Percentiles rank a stretch among this genome's conserved stretches.
phyloP scores from a whole-genome alignment of 2,329 filamentous ascomycete species.

The Lachnellula cervina region DNA sequence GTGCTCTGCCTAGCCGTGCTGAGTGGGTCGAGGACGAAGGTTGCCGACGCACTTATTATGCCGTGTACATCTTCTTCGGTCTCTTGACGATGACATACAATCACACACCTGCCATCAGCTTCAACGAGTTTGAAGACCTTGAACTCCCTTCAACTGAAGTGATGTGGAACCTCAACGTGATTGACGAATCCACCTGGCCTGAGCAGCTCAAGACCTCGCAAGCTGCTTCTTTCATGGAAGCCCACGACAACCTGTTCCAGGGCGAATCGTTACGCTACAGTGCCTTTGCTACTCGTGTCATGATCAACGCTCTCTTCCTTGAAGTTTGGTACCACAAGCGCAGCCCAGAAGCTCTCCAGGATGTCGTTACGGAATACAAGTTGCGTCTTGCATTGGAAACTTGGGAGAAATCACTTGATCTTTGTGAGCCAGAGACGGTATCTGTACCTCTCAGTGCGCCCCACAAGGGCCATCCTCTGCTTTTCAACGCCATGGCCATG shows the following conservation, averaged over 20 bases:
- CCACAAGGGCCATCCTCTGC: slow-evolving; percentile 90
- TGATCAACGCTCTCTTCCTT: slow-evolving; percentile 98
- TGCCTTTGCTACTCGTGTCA: slow-evolving; percentile 91
- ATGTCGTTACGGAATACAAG: slow-evolving; percentile 98
- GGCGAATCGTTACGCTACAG: slow-evolving; percentile 88
- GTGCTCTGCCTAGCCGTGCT: slow-evolving; percentile 67
- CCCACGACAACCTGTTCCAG: slow-evolving; percentile 93
- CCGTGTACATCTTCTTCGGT: slow-evolving; percentile 98
- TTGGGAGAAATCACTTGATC: slow-evolving; percentile 95
- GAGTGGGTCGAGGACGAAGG: slow-evolving; percentile 98
- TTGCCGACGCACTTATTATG: slow-evolving; percentile 93
- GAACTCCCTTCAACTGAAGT: slow-evolving; percentile 91
- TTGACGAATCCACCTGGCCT: slow-evolving; percentile 78
- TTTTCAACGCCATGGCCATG: slow-evolving; percentile 97
- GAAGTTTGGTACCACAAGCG: slow-evolving; percentile 99
- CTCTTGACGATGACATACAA: slow-evolving; percentile 94
- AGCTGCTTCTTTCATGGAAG: slow-evolving; percentile 83
- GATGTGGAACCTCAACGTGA: slow-evolving; percentile 79
- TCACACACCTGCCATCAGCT: slow-evolving; percentile 94
- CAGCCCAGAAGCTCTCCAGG: slow-evolving; percentile 93
- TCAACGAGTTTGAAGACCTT: slow-evolving; percentile 94
- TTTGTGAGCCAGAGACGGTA: slow-evolving; percentile 87
- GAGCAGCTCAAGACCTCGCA: slow-evolving; percentile 68
- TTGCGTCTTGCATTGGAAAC: slow-evolving; percentile 91
- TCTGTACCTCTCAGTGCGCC: slow-evolving; percentile 87